Base-by-base conservation (phyloP, 169 alveolate genomes). In the Cystoisospora suis region DNA sequence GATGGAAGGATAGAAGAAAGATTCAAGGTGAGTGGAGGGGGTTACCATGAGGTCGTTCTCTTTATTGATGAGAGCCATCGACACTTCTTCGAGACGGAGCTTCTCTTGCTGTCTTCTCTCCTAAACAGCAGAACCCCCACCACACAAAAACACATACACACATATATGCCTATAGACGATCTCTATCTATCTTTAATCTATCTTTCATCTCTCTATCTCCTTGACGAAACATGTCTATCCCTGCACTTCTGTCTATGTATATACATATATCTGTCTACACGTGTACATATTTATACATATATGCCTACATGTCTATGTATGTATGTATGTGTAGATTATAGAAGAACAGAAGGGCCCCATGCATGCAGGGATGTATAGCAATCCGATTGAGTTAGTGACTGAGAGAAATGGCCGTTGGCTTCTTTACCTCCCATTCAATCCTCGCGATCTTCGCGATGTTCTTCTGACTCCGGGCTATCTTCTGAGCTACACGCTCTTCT, bases 401-500 rank as follows among this genome's bases (percentile, higher is more conserved):
- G n/a, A n/a, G n/a, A n/a, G n/a, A n/a, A n/a, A n/a, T n/a, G n/a
- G n/a, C n/a, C n/a, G n/a, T n/a, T n/a, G n/a, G n/a, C n/a, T n/a
- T n/a, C n/a, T n/a, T 38, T 17, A 72, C 83, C 83, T 72, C 58
- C 83, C 83, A 72, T 53, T 72, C 83, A 34, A 72, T 46, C 0
- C 83, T 46, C 29, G 83, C 83, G 27, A 72, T 72, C 32, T 72
- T 40, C 12, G 83, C 83, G 83, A 72, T 72, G 53, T 72, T 72
- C 32, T 72, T 72, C 20, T 72, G 83, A 36, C 83, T 72, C 58
- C 36, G 15, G 38, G 83, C 83, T 34, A 72, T 46, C 32, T 72
- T 72, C 83, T 72, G 83, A 6, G 83, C 83, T 7, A 72, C 83
- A 34, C 83, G 83, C 83, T 72, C 83, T 53, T 72, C 83, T 32